phyloP scores from a whole-genome alignment of 2,329 filamentous ascomycete species.

The Sporothrix brasiliensis region DNA sequence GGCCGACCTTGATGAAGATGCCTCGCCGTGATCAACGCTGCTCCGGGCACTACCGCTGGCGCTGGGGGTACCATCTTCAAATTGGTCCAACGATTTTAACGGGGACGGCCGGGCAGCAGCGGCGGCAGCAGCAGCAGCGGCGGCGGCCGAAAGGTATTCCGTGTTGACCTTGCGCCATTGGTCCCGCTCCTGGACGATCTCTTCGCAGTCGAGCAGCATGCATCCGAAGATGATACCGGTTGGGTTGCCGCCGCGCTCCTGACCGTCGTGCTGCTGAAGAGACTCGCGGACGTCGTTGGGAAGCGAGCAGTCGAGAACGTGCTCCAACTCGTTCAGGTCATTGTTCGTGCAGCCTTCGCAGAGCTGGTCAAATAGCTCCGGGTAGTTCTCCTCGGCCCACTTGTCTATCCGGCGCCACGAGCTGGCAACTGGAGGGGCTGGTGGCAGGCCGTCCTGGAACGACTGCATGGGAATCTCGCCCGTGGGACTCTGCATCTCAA shows the following conservation, averaged over 20 bases:
- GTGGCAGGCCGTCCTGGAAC: conserved; percentile 88
- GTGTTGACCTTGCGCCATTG: conserved; percentile 95
- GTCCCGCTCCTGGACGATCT: conserved; percentile 96
- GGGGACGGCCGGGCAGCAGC: conserved; percentile 72
- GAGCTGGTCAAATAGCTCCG: conserved; percentile 89
- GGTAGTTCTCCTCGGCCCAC: conserved; percentile 94
- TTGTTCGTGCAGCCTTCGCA: conserved; percentile 91
- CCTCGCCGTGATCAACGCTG: conserved; percentile 63
- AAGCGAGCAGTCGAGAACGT: conserved; percentile 90
- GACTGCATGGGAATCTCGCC: conserved; percentile 96
- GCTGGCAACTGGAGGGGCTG: conserved; percentile 81
- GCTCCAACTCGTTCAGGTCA: conserved; percentile 94
- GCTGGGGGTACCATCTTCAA: conserved; percentile 68
- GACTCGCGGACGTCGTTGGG: conserved; percentile 94
- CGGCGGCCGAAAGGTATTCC: conserved; percentile 70
- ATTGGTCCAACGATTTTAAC: conserved; percentile 36
- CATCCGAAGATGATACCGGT: conserved; percentile 91
- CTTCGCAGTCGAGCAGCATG: conserved; percentile 97
- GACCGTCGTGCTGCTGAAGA: conserved; percentile 88
- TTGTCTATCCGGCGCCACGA: conserved; percentile 93
- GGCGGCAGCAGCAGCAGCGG: conserved; percentile 65
- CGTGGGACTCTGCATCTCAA: conserved; percentile 67
- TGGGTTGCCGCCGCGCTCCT: conserved; percentile 87
- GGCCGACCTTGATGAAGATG: conserved; percentile 63
- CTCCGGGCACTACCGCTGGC: conserved; percentile 67